Base-by-base conservation (phyloP, 225 moss, liverwort and hornwort species). In the Pseudoscleropodium purum region DNA sequence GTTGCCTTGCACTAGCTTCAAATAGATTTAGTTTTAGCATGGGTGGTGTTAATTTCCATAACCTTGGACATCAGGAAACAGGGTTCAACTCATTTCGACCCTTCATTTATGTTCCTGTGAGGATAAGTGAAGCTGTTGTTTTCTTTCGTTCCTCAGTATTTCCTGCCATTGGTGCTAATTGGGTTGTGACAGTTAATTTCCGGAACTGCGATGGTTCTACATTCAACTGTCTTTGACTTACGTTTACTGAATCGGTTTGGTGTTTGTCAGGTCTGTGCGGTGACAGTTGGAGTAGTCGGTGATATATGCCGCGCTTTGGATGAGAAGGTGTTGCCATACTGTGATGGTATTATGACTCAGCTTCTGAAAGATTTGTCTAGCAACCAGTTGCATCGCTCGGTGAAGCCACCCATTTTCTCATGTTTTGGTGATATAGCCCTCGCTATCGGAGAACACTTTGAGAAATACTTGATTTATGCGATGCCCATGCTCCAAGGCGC, bases 401-500 rank as follows among this genome's bases (percentile, higher is more conserved):
- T 94, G 81, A 94, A 94, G 89, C 94, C 94, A 13, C 94, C 93
- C 37, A 94, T 94, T 83, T 94, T 94, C 88, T 94, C 94, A 74
- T 94, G 94, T 63, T 94, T 94, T 87, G 94, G 94, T 67, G 94
- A 94, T 88, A 94, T 94, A 27, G 94, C 94, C n/a, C 91, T 94
- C 26, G 94, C 94, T 47, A 94, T 94, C 56, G 94, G 94, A 49
- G 94, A 94, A 67, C 91, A 94, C 80, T 94, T 94, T 15, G 94
- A 94, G 91, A 94, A 94, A 37, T 94, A 94, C 74, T 90, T 94
- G 73, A 85, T 94, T 88, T 94, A 93, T 43, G 94, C 94, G 52
- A 94, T 94, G 94, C 94, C 94, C 47, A 94, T 94, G 94, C 94
- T 94, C 36, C 94, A 94, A 87, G 94, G 94, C 52, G 94, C 94